Evolutionary conservation across 352 stramenopile species (phyloP), one percentile per base, ranked within the genome.

Genomic region (Globisporangium carolinianum): DNA sequence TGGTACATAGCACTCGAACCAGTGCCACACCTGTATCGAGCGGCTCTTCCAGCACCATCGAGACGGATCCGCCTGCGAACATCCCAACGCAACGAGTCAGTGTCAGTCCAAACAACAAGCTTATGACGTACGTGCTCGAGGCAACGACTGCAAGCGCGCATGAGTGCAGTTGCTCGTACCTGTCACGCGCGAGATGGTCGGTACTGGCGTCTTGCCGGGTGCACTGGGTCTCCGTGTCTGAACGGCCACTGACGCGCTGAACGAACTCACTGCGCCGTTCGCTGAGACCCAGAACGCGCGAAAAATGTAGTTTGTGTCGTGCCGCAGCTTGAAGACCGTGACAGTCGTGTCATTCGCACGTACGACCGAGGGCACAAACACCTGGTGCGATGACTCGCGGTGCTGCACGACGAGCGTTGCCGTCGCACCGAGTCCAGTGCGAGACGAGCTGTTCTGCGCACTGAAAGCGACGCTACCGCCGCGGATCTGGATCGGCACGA

Each of bases 261-360:
- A 76, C 3, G 42, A 58, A 39, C 68, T 83, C 38, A 57, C 48
- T 4, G 51, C 24, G 4, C 62, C 60, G 32, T n/a, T 43, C 11
- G 46, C 36, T 18, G 47, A 67, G 24, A 75, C 47, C 0, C 69
- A 37, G 14, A 66, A 73, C 1, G 67, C 60, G 12, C 76, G 67
- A 42, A 89, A 86, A 7, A 81, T 50, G 50, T 89, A 89, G 1
- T 47, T 35, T 0, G 70, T 83, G 17, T 75, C 67, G 56, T 49
- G 9, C 8, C 60, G 43, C 7, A 43, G 39, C 39, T 43, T 43
- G 39, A 43, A 43, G 2, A 43, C 39, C 11, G 39, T 43, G 39
- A 12, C 11, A 8, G 39, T 12, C 39, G 39, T 43, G 1, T 8
- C 39, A 12, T 43, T 73, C 60, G 1, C 57, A 4, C 12, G 43